Conservation (phyloP, 1,139 yeast genomes). For the Hyphopichia fennica region DNA sequence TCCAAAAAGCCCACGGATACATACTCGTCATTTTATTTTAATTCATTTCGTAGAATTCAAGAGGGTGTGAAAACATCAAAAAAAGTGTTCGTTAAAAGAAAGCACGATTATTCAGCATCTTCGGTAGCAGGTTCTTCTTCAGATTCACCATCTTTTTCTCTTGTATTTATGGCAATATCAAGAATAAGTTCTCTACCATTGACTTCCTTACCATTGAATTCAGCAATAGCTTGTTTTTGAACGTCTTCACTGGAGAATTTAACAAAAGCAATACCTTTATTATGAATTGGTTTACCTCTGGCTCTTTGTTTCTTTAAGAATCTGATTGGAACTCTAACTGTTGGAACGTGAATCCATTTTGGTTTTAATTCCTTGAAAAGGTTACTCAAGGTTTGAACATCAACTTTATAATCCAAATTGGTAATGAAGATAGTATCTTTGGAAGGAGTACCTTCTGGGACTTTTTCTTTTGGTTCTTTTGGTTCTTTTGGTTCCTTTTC, state of each 20-base stretch:
- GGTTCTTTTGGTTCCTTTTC: slow-evolving; percentile 14
- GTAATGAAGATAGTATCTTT: slow-evolving; percentile 57
- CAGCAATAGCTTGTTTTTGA: slow-evolving; percentile 50
- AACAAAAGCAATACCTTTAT: slow-evolving; percentile 66
- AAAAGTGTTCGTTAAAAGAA: too few relatives aligned
- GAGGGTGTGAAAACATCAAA: too few relatives aligned
- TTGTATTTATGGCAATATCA: slow-evolving; percentile 57
- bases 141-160: slow-evolving; percentile 12
- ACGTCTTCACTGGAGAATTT: slow-evolving; percentile 48
- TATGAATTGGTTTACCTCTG: slow-evolving; percentile 43
- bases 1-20: slow-evolving; percentile 1
- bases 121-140: slow-evolving; percentile 5
- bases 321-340: slow-evolving; percentile 42
- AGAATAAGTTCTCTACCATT: slow-evolving; percentile 56
- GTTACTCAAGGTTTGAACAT: slow-evolving; percentile 41
- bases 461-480: slow-evolving; percentile 16
- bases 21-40: background rate
- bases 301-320: slow-evolving; percentile 40
- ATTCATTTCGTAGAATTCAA: background rate
- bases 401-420: slow-evolving; percentile 53
- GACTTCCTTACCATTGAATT: slow-evolving; percentile 52
- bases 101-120: slow-evolving; percentile 3
- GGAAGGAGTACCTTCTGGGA: slow-evolving; percentile 57
- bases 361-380: slow-evolving; percentile 51
- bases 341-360: slow-evolving; percentile 58